Evolutionary conservation across 768 basidiomycete species (phyloP).

Genomic region (Pholiota conissans): DNA sequence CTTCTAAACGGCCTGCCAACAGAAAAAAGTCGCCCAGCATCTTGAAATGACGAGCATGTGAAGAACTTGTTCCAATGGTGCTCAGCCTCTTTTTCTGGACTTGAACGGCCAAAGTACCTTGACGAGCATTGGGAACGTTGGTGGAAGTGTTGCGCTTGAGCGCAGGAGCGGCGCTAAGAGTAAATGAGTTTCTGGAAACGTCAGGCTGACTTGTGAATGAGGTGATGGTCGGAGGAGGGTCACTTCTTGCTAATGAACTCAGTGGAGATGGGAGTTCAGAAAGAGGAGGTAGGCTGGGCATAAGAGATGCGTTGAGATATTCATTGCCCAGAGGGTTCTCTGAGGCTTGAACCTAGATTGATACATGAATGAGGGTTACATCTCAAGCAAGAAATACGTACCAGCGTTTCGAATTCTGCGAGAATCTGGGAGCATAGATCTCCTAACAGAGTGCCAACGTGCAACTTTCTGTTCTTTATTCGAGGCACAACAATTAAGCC

Average conservation of each 20-base stretch:
- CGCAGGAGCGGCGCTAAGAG: conserved; percentile 36
- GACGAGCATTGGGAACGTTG: conserved; percentile 46
- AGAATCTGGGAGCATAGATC: conserved; percentile 88
- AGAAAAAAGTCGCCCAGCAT: conserved; percentile 87
- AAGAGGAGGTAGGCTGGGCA: conserved; percentile 61
- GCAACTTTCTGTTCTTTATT: conserved; percentile 86
- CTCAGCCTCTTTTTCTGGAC: conserved; percentile 62
- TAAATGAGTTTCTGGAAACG: conserved; percentile 36
- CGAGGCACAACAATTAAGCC: conserved; percentile 80
- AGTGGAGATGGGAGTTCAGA: conserved; percentile 62
- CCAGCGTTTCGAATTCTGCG: conserved; percentile 82
- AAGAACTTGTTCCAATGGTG: conserved; percentile 66
- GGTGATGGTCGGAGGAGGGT: conserved; percentile 45
- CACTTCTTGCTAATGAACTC: conserved; percentile 43
- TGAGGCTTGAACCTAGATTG: conserved; percentile 66
- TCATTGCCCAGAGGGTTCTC: conserved; percentile 88
- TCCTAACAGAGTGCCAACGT: conserved; percentile 85
- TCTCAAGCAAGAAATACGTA: conserved; percentile 27
- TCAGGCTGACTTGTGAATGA: conserved; percentile 61
- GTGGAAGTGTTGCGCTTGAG: conserved; percentile 52
- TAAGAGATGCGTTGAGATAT: conserved; percentile 69
- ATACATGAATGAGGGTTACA: conserved; percentile 6
- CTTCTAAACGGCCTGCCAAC: conserved; percentile 80
- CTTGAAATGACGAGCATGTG: conserved; percentile 86
- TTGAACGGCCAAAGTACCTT: conserved; percentile 48